These are phyloP conservation scores for Blastocrithidia nonstop DNA, from an alignment of 208 protist genomes.

Conservation along the genomic window DNA sequence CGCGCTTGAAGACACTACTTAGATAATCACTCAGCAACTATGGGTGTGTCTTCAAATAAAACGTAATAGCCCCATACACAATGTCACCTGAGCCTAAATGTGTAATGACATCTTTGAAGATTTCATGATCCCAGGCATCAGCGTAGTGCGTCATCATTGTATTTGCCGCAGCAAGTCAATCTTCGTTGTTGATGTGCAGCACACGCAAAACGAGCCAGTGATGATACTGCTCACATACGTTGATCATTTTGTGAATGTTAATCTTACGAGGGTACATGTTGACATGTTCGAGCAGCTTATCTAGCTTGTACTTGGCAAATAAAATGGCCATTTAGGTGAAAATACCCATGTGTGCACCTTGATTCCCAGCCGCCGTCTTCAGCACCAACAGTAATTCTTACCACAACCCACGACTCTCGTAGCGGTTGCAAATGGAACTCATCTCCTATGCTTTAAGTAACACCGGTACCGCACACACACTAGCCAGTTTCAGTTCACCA, in stretches of 20 bases:
- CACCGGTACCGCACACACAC: conserved; percentile 95
- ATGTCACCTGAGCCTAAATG: conserved; percentile 95
- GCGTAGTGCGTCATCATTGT: conserved; percentile 96
- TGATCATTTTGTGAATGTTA: conserved; percentile 96
- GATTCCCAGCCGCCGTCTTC: conserved; percentile 87
- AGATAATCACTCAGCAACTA: conserved; percentile 94
- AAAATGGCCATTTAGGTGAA: conserved; percentile 99
- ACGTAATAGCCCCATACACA: conserved; percentile 93
- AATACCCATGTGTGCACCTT: conserved; percentile 97
- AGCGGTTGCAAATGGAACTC: conserved; percentile 82
- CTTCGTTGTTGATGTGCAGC: conserved; percentile 96
- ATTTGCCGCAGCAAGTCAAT: conserved; percentile 96
- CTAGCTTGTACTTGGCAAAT: conserved; percentile 98
- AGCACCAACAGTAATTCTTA: conserved; percentile 93
- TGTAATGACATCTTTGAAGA: conserved; percentile 95
- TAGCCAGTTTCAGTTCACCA: conserved; percentile 96
- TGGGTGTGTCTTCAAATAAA: conserved; percentile 93
- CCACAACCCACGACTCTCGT: conserved; percentile 85
- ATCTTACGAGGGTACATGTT: conserved; percentile 94
- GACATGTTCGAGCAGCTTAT: conserved; percentile 98
- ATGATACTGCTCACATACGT: conserved; percentile 86
- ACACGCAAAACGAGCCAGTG: conserved; percentile 94
- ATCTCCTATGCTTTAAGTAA: conserved; percentile 97
- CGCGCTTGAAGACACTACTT: conserved; percentile 72
- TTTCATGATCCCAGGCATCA: conserved; percentile 93